These are phyloP conservation scores for Alternaria brassicae DNA, from an alignment of 2,329 filamentous ascomycete species.

Conservation along the genomic window DNA sequence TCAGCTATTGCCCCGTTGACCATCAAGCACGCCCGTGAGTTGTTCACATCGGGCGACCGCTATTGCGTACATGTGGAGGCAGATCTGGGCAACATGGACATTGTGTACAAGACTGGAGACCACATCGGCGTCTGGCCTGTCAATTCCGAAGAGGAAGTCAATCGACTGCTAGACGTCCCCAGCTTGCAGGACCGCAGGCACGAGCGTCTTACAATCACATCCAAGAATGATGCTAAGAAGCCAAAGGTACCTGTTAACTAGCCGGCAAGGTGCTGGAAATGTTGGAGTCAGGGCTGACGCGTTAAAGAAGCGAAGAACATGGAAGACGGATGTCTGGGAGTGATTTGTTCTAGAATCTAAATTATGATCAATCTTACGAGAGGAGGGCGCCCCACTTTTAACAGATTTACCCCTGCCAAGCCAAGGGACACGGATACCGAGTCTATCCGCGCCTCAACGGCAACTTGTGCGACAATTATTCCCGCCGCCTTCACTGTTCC, in stretches of 20 bases:
- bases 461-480: slow-evolving; percentile 8
- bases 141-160: slow-evolving; percentile 51
- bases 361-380: neutral
- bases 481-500: slow-evolving; percentile 6
- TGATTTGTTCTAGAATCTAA: slow-evolving; percentile 22
- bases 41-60: slow-evolving; percentile 46
- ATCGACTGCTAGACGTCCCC: slow-evolving; percentile 41
- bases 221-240: slow-evolving; percentile 38
- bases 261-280: slow-evolving; percentile 42
- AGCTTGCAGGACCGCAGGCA: slow-evolving; percentile 29
- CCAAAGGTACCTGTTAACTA: slow-evolving; percentile 50
- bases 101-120: slow-evolving; percentile 56
- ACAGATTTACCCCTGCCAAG: slow-evolving; percentile 14
- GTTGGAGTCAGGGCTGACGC: slow-evolving; percentile 52
- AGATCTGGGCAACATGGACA: slow-evolving; percentile 46
- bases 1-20: slow-evolving; percentile 44
- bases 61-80: slow-evolving; percentile 54
- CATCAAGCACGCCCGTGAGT: slow-evolving; percentile 42
- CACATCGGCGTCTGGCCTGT: slow-evolving; percentile 53
- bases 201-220: slow-evolving; percentile 37
- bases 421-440: slow-evolving; percentile 3
- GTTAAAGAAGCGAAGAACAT: slow-evolving; percentile 60
- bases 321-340: slow-evolving; percentile 63
- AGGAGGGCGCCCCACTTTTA: slow-evolving; percentile 1
- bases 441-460: slow-evolving; percentile 5